Percentiles rank a stretch among this genome's conserved stretches.
phyloP scores from a whole-genome alignment of 1,139 yeast genomes.

The Geotrichum histeridarum region DNA sequence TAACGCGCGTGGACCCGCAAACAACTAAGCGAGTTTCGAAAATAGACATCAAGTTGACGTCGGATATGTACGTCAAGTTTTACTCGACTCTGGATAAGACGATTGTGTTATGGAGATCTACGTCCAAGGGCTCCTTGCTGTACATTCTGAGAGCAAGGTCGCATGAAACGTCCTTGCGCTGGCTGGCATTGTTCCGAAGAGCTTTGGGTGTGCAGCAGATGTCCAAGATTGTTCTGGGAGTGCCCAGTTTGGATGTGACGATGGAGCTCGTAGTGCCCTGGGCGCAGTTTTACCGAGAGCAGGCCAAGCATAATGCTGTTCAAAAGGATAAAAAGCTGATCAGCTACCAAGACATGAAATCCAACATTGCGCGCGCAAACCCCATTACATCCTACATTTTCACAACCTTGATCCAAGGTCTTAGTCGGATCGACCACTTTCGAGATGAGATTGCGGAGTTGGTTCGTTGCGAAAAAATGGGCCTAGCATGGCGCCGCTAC shows the following conservation, averaged over 20 bases:
- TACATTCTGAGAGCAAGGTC: slow-evolving; percentile 58
- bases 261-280: slow-evolving; percentile 45
- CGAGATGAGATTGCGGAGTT: slow-evolving; percentile 27
- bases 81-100: slow-evolving; percentile 69
- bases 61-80: slow-evolving; percentile 43
- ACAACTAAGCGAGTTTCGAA: slow-evolving; percentile 31
- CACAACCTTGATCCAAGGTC: slow-evolving; percentile 30
- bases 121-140: slow-evolving; percentile 32
- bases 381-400: slow-evolving; percentile 29
- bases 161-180: slow-evolving; percentile 45
- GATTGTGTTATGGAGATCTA: slow-evolving; percentile 46
- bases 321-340: not conserved
- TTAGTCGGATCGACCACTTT: slow-evolving; percentile 29
- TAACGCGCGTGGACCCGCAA: slow-evolving; percentile 34
- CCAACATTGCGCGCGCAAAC: slow-evolving; percentile 24
- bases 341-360: slow-evolving; percentile 16
- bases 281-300: slow-evolving; percentile 18
- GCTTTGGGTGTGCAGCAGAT: slow-evolving; percentile 37
- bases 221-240: slow-evolving; percentile 37
- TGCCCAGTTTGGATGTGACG: slow-evolving; percentile 51
- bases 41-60: slow-evolving; percentile 26
- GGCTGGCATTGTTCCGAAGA: slow-evolving; percentile 57
- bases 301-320: not conserved
- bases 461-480: slow-evolving; percentile 38
- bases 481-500: slow-evolving; percentile 60